Evolutionary conservation across 306 rosid genomes (phyloP).

Genomic region (Begonia masoniana): DNA sequence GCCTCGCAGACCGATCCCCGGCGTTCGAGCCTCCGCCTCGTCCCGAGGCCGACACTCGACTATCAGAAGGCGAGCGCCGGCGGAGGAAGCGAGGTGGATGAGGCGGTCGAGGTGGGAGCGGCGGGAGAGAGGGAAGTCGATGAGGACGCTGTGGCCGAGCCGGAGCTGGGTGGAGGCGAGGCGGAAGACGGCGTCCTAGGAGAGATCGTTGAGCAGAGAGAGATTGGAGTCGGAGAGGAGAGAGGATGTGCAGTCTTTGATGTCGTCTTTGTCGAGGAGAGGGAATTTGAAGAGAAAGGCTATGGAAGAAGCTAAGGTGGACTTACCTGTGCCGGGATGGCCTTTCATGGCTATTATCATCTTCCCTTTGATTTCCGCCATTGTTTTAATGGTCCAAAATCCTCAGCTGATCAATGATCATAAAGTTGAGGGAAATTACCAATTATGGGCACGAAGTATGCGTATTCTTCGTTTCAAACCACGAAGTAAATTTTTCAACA

Average conservation of each 20-base stretch:
- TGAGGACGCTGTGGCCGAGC: conserved; percentile 14
- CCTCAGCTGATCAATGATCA: too few species aligned
- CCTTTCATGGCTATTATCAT: conserved; percentile 14
- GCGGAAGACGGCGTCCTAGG: conserved; percentile 14
- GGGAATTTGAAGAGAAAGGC: conserved; percentile 7
- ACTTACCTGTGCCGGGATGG: conserved; percentile 10
- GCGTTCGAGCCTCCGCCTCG: conserved; percentile 11
- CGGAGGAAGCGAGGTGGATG: conserved; percentile 5
- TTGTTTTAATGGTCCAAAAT: too few species aligned
- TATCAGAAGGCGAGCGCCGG: conserved; percentile 7
- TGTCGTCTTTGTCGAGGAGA: conserved; percentile 14
- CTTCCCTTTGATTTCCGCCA: not conserved
- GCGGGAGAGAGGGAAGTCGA: conserved; percentile 14
- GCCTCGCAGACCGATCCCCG: not conserved
- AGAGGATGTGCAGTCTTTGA: conserved; percentile 11
- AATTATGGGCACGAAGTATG: too few species aligned
- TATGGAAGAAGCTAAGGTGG: conserved; percentile 8
- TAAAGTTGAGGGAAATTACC: too few species aligned
- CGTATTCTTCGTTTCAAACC: too few species aligned
- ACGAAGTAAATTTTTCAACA: too few species aligned
- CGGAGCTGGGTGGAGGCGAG: conserved; percentile 13
- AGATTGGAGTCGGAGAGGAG: not conserved
- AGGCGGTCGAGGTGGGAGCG: conserved; percentile 4
- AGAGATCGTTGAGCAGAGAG: conserved; percentile 9
- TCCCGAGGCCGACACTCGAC: conserved; percentile 11